Conservation (phyloP, 805 yeast genomes). For the Zygotorulaspora sp. region DNA sequence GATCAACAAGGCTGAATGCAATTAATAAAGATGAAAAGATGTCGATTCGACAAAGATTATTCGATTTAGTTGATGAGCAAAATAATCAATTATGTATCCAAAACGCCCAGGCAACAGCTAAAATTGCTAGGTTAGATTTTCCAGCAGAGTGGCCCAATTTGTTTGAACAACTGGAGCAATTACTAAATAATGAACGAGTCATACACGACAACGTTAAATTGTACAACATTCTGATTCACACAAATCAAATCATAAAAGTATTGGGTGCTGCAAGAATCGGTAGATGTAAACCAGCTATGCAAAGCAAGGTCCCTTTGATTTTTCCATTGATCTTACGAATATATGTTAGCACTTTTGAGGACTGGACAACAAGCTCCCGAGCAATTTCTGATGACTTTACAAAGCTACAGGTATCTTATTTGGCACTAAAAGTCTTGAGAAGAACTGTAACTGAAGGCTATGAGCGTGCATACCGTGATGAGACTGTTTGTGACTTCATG, state of each 20-base stretch:
- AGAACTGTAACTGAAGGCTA: constrained; percentile 73
- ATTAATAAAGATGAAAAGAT: constrained; percentile 64
- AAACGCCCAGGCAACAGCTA: constrained; percentile 76
- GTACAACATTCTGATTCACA: constrained; percentile 58
- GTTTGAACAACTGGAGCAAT: constrained; percentile 56
- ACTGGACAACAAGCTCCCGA: constrained; percentile 51
- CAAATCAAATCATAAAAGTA: constrained; percentile 75
- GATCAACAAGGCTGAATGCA: constrained; percentile 55
- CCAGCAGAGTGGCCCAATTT: constrained; percentile 83
- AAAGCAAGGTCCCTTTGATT: constrained; percentile 60
- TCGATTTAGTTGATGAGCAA: constrained; percentile 58
- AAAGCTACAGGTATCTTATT: constrained; percentile 68
- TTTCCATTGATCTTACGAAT: constrained; percentile 55
- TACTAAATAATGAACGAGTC: constrained; percentile 43
- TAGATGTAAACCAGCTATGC: constrained; percentile 72
- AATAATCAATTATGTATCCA: constrained; percentile 74
- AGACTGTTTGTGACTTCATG: constrained; percentile 55
- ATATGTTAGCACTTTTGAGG: constrained; percentile 55
- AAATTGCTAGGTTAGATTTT: constrained; percentile 77
- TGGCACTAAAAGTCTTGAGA: constrained; percentile 69
- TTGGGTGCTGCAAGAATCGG: constrained; percentile 79
- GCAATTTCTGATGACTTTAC: constrained; percentile 38
- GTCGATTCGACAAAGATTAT: constrained; percentile 55
- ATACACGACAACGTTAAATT: constrained; percentile 48
- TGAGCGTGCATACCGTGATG: constrained; percentile 60